Evolutionary conservation across 768 basidiomycete species (phyloP), one percentile per base, ranked within the genome.

Genomic region (Termitomyces sp.): DNA sequence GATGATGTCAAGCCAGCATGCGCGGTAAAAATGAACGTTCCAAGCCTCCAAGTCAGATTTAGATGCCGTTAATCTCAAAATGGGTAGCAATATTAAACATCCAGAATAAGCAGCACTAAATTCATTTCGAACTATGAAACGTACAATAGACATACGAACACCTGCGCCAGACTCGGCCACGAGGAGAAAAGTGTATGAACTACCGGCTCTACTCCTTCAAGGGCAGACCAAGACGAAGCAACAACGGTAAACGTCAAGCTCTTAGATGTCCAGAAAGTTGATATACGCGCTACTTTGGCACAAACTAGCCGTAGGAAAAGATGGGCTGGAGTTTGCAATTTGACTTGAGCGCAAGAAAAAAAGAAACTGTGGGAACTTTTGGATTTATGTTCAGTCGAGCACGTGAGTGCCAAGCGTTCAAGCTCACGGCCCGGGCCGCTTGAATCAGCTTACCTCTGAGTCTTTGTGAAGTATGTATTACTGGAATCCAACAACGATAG

Each of bases 231-330:
- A 40, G 51, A 63, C 24, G 59, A 57, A 63, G 62, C 37, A 44
- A 33, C 55, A 39, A 55, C 56, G 49, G 43, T 26, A 47, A 63
- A 52, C 37, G 67, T 70, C 67, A 71, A 75, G 71, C 72, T 67
- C 70, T 75, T 67, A 74, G 73, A 75, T 65, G 68, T 72, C 67
- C 74, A 63, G 50, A 24, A 54, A 43, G 34, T 66, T 58, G 40
- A 48, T 76, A 64, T 75, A 56, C 67, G 74, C 74, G 69, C 74
- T 75, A 59, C 74, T 76, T 71, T 75, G 76, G 76, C 76, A 73
- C 76, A 73, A 68, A 67, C 74, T 71, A 72, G 68, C 70, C 72
- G 64, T 69, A 56, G 58, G 53, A 45, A 53, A 56, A 48, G 59
- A 60, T 55, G 56, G 67, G 71, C 57, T 27, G 33, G 32, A 34